phyloP scores from a whole-genome alignment of 495 filamentous ascomycete species.

The Aspergillus heteromorphus region DNA sequence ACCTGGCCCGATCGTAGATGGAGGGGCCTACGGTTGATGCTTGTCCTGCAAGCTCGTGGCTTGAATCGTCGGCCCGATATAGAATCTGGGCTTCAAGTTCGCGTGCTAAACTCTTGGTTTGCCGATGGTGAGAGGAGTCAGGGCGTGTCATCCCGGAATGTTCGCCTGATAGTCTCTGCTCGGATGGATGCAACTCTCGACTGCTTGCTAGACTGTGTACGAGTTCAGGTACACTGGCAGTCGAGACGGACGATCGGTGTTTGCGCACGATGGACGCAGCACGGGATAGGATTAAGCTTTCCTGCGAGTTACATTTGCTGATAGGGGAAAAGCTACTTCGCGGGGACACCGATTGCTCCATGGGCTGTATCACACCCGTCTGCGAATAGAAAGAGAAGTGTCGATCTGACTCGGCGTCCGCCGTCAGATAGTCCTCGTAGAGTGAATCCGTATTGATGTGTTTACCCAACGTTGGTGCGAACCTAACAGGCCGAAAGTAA shows the following conservation, averaged over 20 bases:
- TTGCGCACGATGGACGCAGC: constrained; percentile 46
- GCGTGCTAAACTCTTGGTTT: constrained; percentile 37
- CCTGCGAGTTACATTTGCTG: constrained; percentile 55
- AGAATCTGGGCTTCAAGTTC: constrained; percentile 27
- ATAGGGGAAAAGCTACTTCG: constrained; percentile 52
- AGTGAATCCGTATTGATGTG: constrained; percentile 38
- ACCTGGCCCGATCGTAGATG: constrained; percentile 35
- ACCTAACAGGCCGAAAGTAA: constrained; percentile 34
- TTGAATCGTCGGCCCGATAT: constrained; percentile 22
- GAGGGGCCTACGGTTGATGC: constrained; percentile 4
- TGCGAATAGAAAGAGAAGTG: constrained; percentile 39
- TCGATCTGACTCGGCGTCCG: constrained; percentile 42
- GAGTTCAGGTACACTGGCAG: constrained; percentile 53
- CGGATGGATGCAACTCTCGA: constrained; percentile 37
- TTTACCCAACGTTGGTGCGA: constrained; percentile 27
- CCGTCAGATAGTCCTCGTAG: constrained; percentile 44
- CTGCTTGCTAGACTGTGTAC: constrained; percentile 44
- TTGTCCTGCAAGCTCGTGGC: constrained; percentile 19
- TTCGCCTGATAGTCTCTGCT: constrained; percentile 28
- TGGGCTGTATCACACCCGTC: constrained; percentile 32
- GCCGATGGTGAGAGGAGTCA: constrained; percentile 33
- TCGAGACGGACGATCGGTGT: constrained; percentile 51
- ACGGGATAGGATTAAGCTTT: constrained; percentile 49
- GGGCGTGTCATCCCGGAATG: constrained; percentile 19
- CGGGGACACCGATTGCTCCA: constrained; percentile 36